Conservation (phyloP, 305 asterid genomes). For the Fraxinus latifolia region DNA sequence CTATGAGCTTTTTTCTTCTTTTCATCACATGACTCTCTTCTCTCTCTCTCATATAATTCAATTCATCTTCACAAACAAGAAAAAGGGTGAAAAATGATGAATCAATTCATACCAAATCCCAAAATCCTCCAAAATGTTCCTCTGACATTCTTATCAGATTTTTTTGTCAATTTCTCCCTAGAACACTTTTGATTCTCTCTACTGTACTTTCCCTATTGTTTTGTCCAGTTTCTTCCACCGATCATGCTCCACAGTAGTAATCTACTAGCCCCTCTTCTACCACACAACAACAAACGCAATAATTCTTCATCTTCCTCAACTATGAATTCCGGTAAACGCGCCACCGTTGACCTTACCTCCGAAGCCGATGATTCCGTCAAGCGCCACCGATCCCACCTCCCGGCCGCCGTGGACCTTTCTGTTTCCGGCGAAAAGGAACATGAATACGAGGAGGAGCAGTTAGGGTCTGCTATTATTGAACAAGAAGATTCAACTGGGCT, state of each 20-base stretch:
- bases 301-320: conserved; percentile 26
- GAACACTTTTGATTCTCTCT: conserved; percentile 39
- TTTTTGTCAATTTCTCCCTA: conserved; percentile 42
- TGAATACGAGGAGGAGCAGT: conserved; percentile 7
- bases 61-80: conserved; percentile 8
- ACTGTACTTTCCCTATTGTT: not conserved
- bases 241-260: conserved; percentile 38
- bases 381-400: conserved; percentile 42
- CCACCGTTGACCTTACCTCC: conserved; percentile 36
- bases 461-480: not conserved
- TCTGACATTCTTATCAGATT: conserved; percentile 18
- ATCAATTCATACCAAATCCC: not conserved
- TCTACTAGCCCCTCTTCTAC: conserved; percentile 26
- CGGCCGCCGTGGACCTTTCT: conserved; percentile 11
- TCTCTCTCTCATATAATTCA: conserved; percentile 13
- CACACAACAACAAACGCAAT: conserved; percentile 16
- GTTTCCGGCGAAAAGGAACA: conserved; percentile 3
- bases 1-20: conserved; percentile 6
- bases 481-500: conserved; percentile 59
- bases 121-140: not conserved
- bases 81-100: not conserved
- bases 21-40: not conserved
- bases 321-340: conserved; percentile 54
- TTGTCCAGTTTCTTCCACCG: not conserved
- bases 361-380: conserved; percentile 28